Evolutionary conservation across 1,284 basidiomycete genomes (phyloP).

Genomic region (Rhodotorula sp.): DNA sequence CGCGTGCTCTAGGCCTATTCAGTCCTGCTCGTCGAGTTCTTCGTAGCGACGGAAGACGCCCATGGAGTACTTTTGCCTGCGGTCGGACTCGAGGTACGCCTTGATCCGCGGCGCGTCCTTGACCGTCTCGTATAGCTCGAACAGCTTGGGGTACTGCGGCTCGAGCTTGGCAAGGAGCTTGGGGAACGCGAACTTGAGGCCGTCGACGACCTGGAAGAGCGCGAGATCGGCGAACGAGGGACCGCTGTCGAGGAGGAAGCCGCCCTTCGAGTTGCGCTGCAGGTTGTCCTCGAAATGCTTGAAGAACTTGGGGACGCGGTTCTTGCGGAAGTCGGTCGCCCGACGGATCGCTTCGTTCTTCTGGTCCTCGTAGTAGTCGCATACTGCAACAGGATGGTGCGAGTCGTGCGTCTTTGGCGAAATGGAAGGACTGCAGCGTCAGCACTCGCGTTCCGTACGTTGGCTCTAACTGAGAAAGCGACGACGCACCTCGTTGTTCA

Average conservation of each 20-base stretch:
- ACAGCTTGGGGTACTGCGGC: constrained; percentile 49
- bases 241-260: constrained; percentile 52
- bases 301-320: constrained; percentile 59
- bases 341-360: constrained; percentile 50
- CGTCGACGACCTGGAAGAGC: constrained; percentile 55
- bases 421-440: background rate
- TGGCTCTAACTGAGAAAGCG: too few species aligned
- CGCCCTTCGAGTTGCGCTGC: constrained; percentile 34
- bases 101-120: constrained; percentile 51
- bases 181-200: constrained; percentile 58
- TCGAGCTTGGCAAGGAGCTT: constrained; percentile 50
- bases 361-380: constrained; percentile 59
- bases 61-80: constrained; percentile 52
- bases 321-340: constrained; percentile 53
- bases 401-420: constrained; percentile 38
- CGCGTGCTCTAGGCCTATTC: background rate
- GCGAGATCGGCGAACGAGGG: constrained; percentile 58
- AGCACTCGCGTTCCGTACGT: background rate
- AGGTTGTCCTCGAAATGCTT: constrained; percentile 53
- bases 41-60: constrained; percentile 58
- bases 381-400: constrained; percentile 53
- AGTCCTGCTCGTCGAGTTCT: constrained; percentile 54
- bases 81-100: constrained; percentile 55
- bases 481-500: constrained; percentile 52
- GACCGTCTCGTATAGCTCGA: constrained; percentile 43